phyloP scores from a whole-genome alignment of 2,329 filamentous ascomycete species.

The Pseudogymnoascus sp. region DNA sequence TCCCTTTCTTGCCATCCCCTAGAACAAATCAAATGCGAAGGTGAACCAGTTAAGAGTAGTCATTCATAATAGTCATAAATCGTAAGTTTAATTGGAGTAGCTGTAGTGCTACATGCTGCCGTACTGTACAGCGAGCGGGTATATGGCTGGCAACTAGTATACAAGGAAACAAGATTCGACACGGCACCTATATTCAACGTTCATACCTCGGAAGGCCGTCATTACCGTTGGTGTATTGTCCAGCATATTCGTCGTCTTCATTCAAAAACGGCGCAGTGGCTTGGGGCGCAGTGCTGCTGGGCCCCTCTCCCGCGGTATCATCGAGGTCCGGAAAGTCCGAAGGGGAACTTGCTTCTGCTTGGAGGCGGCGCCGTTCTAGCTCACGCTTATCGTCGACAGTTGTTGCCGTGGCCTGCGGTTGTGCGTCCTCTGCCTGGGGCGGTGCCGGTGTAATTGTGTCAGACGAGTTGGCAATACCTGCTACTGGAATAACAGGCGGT shows the following conservation, averaged over 20 bases:
- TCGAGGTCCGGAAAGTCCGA: constrained; percentile 36
- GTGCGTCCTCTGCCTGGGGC: not conserved
- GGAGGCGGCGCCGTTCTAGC: constrained; percentile 48
- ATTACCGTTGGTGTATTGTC: constrained; percentile 32
- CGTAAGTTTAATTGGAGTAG: not conserved
- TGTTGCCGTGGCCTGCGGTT: not conserved
- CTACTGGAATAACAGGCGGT: not conserved
- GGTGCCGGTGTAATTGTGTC: not conserved
- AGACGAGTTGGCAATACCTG: not conserved
- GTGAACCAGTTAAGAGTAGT: not conserved
- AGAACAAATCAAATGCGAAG: not conserved
- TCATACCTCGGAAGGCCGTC: constrained; percentile 28
- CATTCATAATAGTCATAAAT: not conserved
- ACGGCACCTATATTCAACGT: constrained; percentile 18
- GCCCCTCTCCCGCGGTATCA: constrained; percentile 27
- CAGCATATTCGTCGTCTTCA: constrained; percentile 45
- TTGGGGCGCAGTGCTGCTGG: constrained; percentile 28
- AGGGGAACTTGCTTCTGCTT: constrained; percentile 47
- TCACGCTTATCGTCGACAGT: constrained; percentile 62
- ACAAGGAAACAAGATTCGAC: constrained; percentile 6
- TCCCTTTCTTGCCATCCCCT: not conserved
- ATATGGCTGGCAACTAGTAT: constrained; percentile 7
- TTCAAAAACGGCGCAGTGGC: constrained; percentile 53
- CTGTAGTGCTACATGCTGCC: not conserved
- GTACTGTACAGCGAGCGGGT: constrained; percentile 4